phyloP scores from a whole-genome alignment of 257 asterid species.

The Penstemon barbatus region DNA sequence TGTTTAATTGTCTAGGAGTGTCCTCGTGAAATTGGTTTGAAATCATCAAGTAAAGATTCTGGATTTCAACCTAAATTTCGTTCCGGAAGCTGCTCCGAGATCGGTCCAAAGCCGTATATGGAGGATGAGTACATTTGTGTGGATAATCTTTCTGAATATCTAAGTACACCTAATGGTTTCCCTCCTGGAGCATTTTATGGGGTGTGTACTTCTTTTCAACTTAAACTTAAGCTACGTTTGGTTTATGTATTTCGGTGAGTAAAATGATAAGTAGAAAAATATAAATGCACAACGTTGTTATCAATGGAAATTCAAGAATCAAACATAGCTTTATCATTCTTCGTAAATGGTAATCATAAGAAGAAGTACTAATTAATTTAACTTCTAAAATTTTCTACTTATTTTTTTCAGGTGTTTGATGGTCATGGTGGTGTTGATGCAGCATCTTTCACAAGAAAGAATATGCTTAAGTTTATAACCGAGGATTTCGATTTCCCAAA shows the following conservation, averaged over 20 bases:
- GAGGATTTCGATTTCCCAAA: slow-evolving; percentile 76
- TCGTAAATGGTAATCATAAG: background rate
- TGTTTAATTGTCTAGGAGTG: slow-evolving; percentile 44
- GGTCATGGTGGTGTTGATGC: slow-evolving; percentile 91
- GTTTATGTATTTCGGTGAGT: no score
- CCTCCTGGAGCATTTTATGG: slow-evolving; percentile 84
- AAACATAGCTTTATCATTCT: background rate
- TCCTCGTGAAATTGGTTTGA: slow-evolving; percentile 40
- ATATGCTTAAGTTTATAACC: slow-evolving; percentile 57
- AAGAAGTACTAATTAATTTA: background rate
- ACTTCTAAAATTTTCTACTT: background rate
- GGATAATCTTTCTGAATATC: slow-evolving; percentile 64
- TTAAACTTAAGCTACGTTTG: background rate
- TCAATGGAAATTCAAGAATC: background rate
- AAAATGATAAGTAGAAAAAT: no score
- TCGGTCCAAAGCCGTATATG: slow-evolving; percentile 80
- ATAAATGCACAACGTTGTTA: no score
- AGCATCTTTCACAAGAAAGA: slow-evolving; percentile 68
- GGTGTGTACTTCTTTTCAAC: slow-evolving; percentile 47
- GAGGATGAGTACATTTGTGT: slow-evolving; percentile 81
- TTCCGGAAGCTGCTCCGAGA: slow-evolving; percentile 82
- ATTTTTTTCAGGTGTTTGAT: slow-evolving; percentile 69
- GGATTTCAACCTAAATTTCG: slow-evolving; percentile 60
- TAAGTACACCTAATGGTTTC: slow-evolving; percentile 39
- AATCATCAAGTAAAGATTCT: slow-evolving; percentile 52